These are phyloP conservation scores for Debaryomyces coudertii DNA, from an alignment of 1,139 yeast species.

Conservation along the genomic window DNA sequence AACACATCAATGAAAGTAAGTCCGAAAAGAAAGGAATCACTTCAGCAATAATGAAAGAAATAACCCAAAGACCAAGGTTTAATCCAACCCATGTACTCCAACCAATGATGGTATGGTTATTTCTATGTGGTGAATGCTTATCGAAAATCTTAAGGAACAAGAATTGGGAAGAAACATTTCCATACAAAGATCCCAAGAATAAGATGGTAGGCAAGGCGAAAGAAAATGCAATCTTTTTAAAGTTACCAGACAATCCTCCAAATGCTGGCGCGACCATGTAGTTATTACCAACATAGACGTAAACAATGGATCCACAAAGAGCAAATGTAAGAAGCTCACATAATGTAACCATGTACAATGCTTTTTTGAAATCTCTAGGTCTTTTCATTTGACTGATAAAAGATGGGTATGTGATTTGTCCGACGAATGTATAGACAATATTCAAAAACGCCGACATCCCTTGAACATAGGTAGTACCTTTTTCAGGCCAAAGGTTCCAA, in stretches of 20 bases:
- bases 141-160: constrained; percentile 49
- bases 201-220: constrained; percentile 63
- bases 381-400: constrained; percentile 62
- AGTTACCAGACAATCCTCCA: constrained; percentile 50
- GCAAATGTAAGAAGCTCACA: constrained; percentile 54
- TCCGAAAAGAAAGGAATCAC: constrained; percentile 67
- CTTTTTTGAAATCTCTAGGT: constrained; percentile 61
- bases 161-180: constrained; percentile 57
- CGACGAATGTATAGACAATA: constrained; percentile 64
- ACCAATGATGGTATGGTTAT: constrained; percentile 51
- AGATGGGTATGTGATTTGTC: constrained; percentile 64
- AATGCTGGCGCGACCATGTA: constrained; percentile 64
- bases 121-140: constrained; percentile 45
- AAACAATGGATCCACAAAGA: constrained; percentile 57
- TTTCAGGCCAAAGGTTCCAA: constrained; percentile 51
- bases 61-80: constrained; percentile 49
- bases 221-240: constrained; percentile 59
- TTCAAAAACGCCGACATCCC: constrained; percentile 62
- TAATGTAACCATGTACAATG: constrained; percentile 52
- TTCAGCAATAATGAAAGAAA: constrained; percentile 61
- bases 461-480: constrained; percentile 55
- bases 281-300: constrained; percentile 58
- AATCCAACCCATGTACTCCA: constrained; percentile 56
- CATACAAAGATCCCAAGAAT: constrained; percentile 58
- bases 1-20: constrained; percentile 60